Percentiles rank a stretch among this genome's conserved stretches.
phyloP scores from a whole-genome alignment of 2,329 filamentous ascomycete genomes.

The Aspergillus floridensis region DNA sequence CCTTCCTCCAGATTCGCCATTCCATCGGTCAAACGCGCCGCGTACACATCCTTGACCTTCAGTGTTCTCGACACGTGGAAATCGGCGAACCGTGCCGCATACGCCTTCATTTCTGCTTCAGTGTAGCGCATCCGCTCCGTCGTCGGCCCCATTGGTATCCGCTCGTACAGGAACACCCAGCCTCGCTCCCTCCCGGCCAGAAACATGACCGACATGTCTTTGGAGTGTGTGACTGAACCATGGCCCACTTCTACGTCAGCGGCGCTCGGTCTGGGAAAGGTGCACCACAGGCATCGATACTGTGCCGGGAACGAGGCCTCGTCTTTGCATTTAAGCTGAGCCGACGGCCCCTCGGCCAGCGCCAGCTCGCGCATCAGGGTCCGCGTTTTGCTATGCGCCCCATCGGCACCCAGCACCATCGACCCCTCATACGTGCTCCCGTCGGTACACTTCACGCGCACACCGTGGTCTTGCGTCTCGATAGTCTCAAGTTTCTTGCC shows the following conservation, averaged over 20 bases:
- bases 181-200: conserved; percentile 28
- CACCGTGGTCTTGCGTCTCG: too few species aligned
- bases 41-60: conserved; percentile 31
- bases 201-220: conserved; percentile 27
- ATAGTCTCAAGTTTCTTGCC: too few species aligned
- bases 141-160: conserved; percentile 22
- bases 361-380: too few species aligned
- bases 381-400: too few species aligned
- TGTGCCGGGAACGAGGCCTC: too few species aligned
- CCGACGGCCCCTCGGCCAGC: too few species aligned
- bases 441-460: too few species aligned
- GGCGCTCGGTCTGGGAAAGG: conserved; percentile 4
- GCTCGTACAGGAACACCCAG: conserved; percentile 38
- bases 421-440: too few species aligned
- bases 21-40: conserved; percentile 21
- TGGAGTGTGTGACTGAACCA: conserved; percentile 10
- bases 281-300: not conserved
- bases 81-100: conserved; percentile 28
- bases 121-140: conserved; percentile 26
- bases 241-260: not conserved
- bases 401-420: too few species aligned
- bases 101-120: conserved; percentile 23
- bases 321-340: too few species aligned
- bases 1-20: conserved; percentile 41
- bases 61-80: conserved; percentile 25